Conservation (phyloP, 2,329 filamentous ascomycete species). For the Huntiella abstrusa region DNA sequence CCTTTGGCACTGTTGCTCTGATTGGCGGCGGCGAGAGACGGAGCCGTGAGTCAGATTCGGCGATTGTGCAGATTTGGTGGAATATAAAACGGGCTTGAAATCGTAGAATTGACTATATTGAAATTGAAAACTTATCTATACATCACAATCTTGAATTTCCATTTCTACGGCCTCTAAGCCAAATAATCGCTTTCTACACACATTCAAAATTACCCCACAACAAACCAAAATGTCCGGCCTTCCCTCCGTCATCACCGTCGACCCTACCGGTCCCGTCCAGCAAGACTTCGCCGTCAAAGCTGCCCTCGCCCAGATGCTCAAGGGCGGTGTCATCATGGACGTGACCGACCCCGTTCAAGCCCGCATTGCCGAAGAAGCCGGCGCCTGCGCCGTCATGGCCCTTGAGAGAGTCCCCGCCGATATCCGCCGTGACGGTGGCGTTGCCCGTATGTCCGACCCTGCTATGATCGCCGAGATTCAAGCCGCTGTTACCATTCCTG, state of each 20-base stretch:
- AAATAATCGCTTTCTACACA: not conserved
- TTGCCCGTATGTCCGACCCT: conserved; percentile 93
- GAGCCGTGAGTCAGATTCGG: no score
- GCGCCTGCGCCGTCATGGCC: conserved; percentile 93
- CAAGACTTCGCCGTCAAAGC: conserved; percentile 73
- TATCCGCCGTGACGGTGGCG: conserved; percentile 79
- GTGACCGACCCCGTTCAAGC: conserved; percentile 87
- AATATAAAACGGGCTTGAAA: not conserved
- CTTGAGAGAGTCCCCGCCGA: conserved; percentile 94
- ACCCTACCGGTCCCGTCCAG: conserved; percentile 15
- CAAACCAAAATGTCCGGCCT: conserved; percentile 5
- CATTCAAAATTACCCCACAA: not conserved
- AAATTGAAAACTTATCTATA: not conserved
- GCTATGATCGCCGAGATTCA: conserved; percentile 91
- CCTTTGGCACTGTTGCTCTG: no score
- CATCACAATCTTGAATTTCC: not conserved
- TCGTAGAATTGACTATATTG: not conserved
- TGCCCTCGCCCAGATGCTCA: conserved; percentile 91
- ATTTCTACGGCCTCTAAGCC: not conserved
- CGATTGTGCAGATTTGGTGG: no score
- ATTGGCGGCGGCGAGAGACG: no score
- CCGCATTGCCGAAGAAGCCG: conserved; percentile 91
- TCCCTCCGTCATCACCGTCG: conserved; percentile 5
- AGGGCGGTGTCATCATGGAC: conserved; percentile 99
- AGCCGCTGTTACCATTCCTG: conserved; percentile 83